phyloP scores from a whole-genome alignment of 441 rosid genomes.

The Geranium incanum region DNA sequence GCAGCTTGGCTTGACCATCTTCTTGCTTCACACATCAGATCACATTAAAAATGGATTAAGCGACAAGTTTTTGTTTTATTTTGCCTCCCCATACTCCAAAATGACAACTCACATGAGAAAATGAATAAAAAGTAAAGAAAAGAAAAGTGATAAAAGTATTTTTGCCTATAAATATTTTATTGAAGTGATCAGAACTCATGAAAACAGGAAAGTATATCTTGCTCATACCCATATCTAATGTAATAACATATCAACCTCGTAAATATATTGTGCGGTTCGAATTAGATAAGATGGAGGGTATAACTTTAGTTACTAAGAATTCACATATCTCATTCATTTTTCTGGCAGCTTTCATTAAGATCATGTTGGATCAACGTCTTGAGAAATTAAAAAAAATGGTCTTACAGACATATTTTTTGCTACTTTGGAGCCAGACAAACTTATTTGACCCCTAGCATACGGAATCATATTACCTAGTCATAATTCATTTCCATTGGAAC shows the following conservation, averaged over 20 bases:
- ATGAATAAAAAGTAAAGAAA: neutral
- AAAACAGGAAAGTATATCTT: neutral
- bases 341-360: neutral
- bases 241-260: neutral
- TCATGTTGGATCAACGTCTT: neutral
- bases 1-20: constrained; percentile 96
- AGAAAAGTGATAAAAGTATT: neutral
- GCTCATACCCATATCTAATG: neutral
- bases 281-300: neutral
- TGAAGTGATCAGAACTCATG: neutral
- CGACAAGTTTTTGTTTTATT: constrained; percentile 13
- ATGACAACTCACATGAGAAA: neutral
- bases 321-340: neutral
- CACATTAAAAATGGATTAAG: constrained; percentile 24
- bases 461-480: neutral
- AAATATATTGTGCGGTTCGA: neutral
- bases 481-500: neutral
- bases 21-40: constrained; percentile 61
- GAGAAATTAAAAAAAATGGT: neutral
- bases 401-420: neutral
- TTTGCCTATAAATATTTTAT: neutral
- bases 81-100: neutral
- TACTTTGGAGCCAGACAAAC: neutral
- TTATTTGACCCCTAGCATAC: neutral
- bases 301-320: neutral